Percentiles rank a stretch among this genome's conserved stretches.
Evolutionary conservation across 768 basidiomycete genomes (phyloP).

Genomic region (Hypholoma sublateritium): DNA sequence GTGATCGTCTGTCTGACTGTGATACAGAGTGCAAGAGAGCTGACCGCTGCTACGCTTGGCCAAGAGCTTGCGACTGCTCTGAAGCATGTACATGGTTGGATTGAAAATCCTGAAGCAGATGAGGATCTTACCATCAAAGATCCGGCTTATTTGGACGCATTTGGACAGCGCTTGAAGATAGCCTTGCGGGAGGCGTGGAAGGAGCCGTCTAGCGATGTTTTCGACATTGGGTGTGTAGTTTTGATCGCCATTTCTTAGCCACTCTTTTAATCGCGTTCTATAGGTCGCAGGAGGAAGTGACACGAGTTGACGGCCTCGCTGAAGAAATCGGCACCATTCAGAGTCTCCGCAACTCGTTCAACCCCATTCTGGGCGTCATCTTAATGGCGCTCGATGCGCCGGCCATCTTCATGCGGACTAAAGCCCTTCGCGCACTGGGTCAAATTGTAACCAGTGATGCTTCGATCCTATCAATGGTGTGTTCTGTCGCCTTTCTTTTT

Average conservation of each 20-base stretch:
- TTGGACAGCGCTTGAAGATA: constrained; percentile 58
- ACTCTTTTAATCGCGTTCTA: neutral
- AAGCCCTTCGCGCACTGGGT: constrained; percentile 87
- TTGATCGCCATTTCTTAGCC: neutral
- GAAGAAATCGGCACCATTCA: constrained; percentile 80
- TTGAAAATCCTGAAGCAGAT: constrained; percentile 45
- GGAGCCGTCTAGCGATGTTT: constrained; percentile 67
- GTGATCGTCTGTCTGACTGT: neutral
- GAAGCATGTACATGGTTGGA: constrained; percentile 50
- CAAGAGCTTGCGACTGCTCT: constrained; percentile 79
- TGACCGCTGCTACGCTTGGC: constrained; percentile 77
- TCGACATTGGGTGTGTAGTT: constrained; percentile 70
- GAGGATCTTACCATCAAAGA: constrained; percentile 47
- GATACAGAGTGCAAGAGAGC: constrained; percentile 76
- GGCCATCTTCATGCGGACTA: constrained; percentile 90
- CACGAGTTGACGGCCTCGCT: constrained; percentile 65
- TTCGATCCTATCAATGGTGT: constrained; percentile 71
- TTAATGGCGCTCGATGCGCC: constrained; percentile 80
- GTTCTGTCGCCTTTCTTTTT: constrained; percentile 22
- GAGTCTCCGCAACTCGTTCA: constrained; percentile 75
- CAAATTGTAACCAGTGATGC: constrained; percentile 90
- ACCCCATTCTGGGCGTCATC: constrained; percentile 79
- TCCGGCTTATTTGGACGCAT: constrained; percentile 36
- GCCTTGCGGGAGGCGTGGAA: constrained; percentile 78
- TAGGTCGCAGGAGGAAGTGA: constrained; percentile 72